Base-by-base conservation (phyloP, 2,329 filamentous ascomycete species). In the Epichloe brachyelytri region DNA sequence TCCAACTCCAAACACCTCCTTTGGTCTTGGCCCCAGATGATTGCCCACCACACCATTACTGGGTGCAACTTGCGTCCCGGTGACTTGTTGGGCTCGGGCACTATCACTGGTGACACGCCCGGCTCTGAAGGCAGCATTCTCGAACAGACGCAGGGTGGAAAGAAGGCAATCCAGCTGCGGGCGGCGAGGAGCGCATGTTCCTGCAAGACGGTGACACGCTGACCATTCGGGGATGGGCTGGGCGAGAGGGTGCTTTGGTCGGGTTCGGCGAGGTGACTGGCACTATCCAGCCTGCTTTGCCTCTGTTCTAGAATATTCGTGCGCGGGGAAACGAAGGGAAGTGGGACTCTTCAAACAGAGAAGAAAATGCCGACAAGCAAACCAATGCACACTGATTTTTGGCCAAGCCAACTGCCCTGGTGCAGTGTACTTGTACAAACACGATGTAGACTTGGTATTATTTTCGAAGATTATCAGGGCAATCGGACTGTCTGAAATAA, bases 1-100 rank as follows among this genome's bases (percentile, higher is more conserved):
- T 68, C 67, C 5, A 69, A 61, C 46, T 64, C 66, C 1, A 63
- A 57, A 19, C 65, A 73, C 48, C 71, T 93, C 1, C 73, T 91
- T 1, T 93, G 82, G 75, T 90, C 86, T 0, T 93, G 88, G 70
- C 77, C 85, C 0, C 88, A 93, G 63, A 90, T 91, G 86, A 71
- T 93, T 36, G 78, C 87, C 0, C 87, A 93, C 65, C 87, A 93
- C 64, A 83, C 84, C 3, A 77, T 88, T 52, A 85, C 82, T 0
- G 87, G 87, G 6, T 93, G 87, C 65, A 81, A 83, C 7, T 75
- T 93, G 68, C 77, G 80, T 5, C 75, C 82, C 0, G 87, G 87
- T 43, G 87, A 94, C 61, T 64, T 93, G 43, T 68, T 94, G 1
- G 87, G 86, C 2, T 86, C 82, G 0, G 87, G 87, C 7, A 93